Conservation (phyloP, 495 filamentous ascomycete species). For the Aspergillus campestris region DNA sequence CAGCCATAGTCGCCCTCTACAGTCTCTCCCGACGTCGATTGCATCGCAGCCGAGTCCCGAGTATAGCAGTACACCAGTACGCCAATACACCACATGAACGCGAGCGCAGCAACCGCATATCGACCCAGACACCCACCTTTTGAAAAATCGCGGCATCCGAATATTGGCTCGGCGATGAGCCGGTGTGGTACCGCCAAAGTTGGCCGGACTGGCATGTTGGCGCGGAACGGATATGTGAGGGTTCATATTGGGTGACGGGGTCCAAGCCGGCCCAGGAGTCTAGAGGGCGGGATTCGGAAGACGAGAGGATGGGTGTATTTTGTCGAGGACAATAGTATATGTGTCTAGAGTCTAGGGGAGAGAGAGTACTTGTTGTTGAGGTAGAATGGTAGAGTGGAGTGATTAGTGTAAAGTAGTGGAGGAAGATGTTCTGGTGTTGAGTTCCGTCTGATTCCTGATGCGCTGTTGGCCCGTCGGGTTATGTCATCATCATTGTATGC, state of each 20-base stretch:
- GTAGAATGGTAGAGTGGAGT: too few relatives aligned
- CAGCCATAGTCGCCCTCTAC: slow-evolving; percentile 1
- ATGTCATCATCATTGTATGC: too few relatives aligned
- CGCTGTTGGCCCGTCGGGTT: too few relatives aligned
- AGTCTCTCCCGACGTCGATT: not conserved
- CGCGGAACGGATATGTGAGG: slow-evolving; percentile 55
- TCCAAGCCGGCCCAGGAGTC: slow-evolving; percentile 1
- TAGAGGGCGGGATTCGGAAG: slow-evolving; percentile 9
- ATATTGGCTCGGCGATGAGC: slow-evolving; percentile 42
- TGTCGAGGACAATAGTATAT: too few relatives aligned
- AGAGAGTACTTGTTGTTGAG: too few relatives aligned
- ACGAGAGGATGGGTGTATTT: not conserved
- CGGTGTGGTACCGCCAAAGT: slow-evolving; percentile 44
- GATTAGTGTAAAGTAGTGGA: too few relatives aligned
- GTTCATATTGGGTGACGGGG: slow-evolving; percentile 39
- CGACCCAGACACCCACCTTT: slow-evolving; percentile 26
- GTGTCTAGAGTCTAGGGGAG: too few relatives aligned
- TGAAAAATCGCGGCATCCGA: slow-evolving; percentile 51
- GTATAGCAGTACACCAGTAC: not conserved
- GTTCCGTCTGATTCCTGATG: too few relatives aligned
- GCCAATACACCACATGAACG: not conserved
- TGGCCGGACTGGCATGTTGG: slow-evolving; percentile 46
- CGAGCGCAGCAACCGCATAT: not conserved
- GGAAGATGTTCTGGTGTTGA: too few relatives aligned
- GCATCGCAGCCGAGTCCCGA: not conserved